These are phyloP conservation scores for Meyerozyma smithsonii DNA, from an alignment of 1,139 yeast genomes.

Conservation along the genomic window DNA sequence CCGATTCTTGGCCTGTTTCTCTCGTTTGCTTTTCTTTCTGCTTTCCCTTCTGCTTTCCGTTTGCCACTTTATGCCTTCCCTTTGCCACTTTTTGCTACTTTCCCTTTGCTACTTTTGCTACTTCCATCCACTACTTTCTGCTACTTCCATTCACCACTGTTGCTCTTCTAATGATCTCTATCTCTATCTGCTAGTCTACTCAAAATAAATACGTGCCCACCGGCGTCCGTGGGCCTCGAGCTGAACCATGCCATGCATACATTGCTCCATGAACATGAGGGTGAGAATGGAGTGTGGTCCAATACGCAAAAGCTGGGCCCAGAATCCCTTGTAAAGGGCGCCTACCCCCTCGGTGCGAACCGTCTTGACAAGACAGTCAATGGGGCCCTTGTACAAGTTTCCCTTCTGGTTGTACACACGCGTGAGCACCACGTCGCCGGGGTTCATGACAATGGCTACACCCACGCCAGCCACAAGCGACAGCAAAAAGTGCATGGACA, in stretches of 20 bases:
- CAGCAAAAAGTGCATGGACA: constrained; percentile 67
- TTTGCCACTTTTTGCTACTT: too few species aligned
- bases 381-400: constrained; percentile 74
- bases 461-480: constrained; percentile 85
- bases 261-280: constrained; percentile 91
- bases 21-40: neutral
- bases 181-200: neutral
- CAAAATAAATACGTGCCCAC: constrained; percentile 1
- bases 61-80: too few species aligned
- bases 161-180: too few species aligned
- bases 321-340: constrained; percentile 92
- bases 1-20: neutral
- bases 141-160: neutral
- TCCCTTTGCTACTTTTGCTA: too few species aligned
- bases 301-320: constrained; percentile 85
- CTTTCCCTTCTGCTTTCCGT: too few species aligned
- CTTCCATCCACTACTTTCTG: neutral
- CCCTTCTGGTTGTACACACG: constrained; percentile 95
- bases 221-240: neutral
- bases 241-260: constrained; percentile 55
- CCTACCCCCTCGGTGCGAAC: constrained; percentile 74
- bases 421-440: constrained; percentile 93
- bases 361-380: constrained; percentile 85
- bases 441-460: constrained; percentile 93
- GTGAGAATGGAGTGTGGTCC: constrained; percentile 94